Conservation (phyloP, 495 filamentous ascomycete genomes). For the Bathelium albidoporum region DNA sequence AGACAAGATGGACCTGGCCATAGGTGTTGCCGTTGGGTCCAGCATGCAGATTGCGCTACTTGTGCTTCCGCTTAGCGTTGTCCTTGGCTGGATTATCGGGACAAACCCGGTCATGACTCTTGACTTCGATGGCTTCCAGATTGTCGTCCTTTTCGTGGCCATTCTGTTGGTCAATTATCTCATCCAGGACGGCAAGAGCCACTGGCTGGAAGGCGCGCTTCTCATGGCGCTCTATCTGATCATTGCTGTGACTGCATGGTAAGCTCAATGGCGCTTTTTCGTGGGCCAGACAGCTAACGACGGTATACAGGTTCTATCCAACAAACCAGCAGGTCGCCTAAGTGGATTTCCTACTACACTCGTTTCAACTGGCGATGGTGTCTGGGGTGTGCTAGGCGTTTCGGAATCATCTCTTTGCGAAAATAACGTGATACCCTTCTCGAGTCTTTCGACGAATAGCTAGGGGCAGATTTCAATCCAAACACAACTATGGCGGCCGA, state of each 20-base stretch:
- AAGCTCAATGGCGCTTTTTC: neutral
- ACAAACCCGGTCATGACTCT: slow-evolving; percentile 21
- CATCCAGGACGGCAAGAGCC: slow-evolving; percentile 23
- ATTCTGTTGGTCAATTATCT: slow-evolving; percentile 26
- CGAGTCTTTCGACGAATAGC: neutral
- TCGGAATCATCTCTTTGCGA: neutral
- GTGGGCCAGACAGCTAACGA: neutral
- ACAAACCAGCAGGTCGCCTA: slow-evolving; percentile 8
- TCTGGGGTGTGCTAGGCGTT: neutral
- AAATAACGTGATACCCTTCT: neutral
- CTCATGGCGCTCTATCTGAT: slow-evolving; percentile 31
- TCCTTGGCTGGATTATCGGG: slow-evolving; percentile 24
- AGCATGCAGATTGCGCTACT: slow-evolving; percentile 28
- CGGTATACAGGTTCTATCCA: slow-evolving; percentile 22
- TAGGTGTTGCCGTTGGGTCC: slow-evolving; percentile 25
- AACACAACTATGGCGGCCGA: neutral
- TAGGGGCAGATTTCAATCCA: neutral
- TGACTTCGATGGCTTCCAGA: slow-evolving; percentile 25
- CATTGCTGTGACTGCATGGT: slow-evolving; percentile 29
- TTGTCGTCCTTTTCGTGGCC: slow-evolving; percentile 20
- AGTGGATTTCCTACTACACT: neutral
- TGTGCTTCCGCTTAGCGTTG: slow-evolving; percentile 22
- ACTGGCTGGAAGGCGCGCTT: slow-evolving; percentile 34
- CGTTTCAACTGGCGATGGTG: neutral
- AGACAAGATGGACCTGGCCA: slow-evolving; percentile 29